Evolutionary conservation across 176 grass and related monocot species (phyloP), one percentile per base, ranked within the genome.

Genomic region (Cymbopogon citratus): DNA sequence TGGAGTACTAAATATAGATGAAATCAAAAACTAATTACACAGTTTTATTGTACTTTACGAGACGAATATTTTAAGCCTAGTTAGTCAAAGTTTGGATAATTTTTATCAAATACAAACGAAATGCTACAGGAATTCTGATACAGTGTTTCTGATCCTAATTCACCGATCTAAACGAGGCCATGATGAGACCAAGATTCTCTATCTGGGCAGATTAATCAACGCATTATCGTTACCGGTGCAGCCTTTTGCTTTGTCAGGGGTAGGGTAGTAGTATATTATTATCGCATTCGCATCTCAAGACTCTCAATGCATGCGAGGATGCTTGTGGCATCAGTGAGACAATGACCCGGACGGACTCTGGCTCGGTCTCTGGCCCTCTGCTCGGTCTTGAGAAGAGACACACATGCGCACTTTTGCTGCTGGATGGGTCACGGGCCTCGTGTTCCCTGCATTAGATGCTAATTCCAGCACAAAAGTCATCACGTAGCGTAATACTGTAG

Each of bases 141-240:
- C n/a, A n/a, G n/a, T n/a, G n/a, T n/a, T n/a, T n/a, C n/a, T n/a
- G n/a, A n/a, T n/a, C n/a, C n/a, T n/a, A n/a, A n/a, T n/a, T n/a
- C n/a, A n/a, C n/a, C n/a, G n/a, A 75, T 15, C 52, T 5, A 40
- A 36, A 29, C n/a, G n/a, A n/a, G n/a, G n/a, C 2, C 74, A 9
- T 78, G 61, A 9, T 78, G 46, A 14, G 52, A 28, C 63, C 24
- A 63, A 44, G 77, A 85, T 76, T 80, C 77, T 64, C 77, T 64
- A 56, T 63, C 12, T 44, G 63, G 69, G 57, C 73, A 27, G 39
- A 38, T 52, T 76, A 85, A 60, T 78, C 19, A 72, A 54, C 24
- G 12, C 6, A 12, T 39, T 19, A 77, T 60, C 23, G 51, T 3
- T 21, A 54, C 51, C 18, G 7, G 2, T 21, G 51, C 51, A 54